These are phyloP conservation scores for Hyphopichia burtonii DNA, from an alignment of 1,139 yeast species.

Conservation along the genomic window DNA sequence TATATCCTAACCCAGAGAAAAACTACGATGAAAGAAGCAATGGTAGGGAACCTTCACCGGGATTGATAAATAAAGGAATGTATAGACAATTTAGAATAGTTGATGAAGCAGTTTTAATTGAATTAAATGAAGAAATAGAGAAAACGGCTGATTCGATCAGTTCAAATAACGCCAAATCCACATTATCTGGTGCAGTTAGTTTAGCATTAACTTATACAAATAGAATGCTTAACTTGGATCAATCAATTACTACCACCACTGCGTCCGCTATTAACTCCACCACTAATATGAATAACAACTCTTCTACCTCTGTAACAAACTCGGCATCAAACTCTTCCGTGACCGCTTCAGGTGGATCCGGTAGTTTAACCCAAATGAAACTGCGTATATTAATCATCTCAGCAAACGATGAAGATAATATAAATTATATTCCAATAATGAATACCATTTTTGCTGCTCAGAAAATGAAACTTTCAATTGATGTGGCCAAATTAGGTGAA, in stretches of 20 bases:
- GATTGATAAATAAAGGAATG: slow-evolving; percentile 47
- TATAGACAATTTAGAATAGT: slow-evolving; percentile 83
- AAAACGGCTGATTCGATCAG: slow-evolving; percentile 16
- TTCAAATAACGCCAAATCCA: slow-evolving; percentile 21
- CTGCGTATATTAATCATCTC: slow-evolving; percentile 75
- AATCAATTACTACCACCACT: slow-evolving; percentile 46
- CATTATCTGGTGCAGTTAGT: slow-evolving; percentile 78
- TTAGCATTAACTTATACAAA: slow-evolving; percentile 79
- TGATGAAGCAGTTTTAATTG: slow-evolving; percentile 72
- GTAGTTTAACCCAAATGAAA: slow-evolving; percentile 44
- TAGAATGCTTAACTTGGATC: slow-evolving; percentile 56
- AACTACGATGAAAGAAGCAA: slow-evolving; percentile 20
- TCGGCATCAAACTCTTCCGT: not conserved
- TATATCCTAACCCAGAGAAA: slow-evolving; percentile 59
- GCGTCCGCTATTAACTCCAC: slow-evolving; percentile 47
- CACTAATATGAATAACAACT: slow-evolving; percentile 20
- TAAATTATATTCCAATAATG: slow-evolving; percentile 92
- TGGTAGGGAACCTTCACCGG: slow-evolving; percentile 11
- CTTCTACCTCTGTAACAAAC: slow-evolving; percentile 5
- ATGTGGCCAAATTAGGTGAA: slow-evolving; percentile 80
- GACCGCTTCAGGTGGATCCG: slow-evolving; percentile 7
- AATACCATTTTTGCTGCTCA: slow-evolving; percentile 96
- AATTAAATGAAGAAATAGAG: slow-evolving; percentile 50
- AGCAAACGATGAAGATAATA: slow-evolving; percentile 72
- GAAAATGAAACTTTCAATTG: slow-evolving; percentile 84